Percentiles rank a stretch among this genome's conserved stretches.
These are phyloP conservation scores for Ascochyta rabiei DNA, from an alignment of 2,329 filamentous ascomycete genomes.

Conservation along the genomic window DNA sequence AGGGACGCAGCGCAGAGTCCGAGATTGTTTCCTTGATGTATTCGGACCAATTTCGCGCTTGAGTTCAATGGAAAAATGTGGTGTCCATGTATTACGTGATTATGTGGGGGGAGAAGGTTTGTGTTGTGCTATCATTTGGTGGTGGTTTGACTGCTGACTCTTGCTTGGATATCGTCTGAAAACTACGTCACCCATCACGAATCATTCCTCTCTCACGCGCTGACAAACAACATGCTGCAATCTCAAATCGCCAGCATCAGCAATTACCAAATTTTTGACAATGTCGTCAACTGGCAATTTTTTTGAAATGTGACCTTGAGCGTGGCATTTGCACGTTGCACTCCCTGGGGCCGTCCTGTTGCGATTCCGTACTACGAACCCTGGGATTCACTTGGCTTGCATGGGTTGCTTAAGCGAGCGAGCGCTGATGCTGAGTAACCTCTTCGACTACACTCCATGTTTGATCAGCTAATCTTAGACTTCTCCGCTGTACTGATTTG, in stretches of 20 bases:
- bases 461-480: conserved; percentile 44
- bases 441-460: conserved; percentile 31
- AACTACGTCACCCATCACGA: conserved; percentile 10
- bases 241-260: conserved; percentile 29
- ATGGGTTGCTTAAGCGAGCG: conserved; percentile 24
- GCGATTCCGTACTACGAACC: too few relatives aligned
- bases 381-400: conserved; percentile 16
- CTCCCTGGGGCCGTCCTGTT: too few relatives aligned
- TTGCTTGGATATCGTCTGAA: neutral
- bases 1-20: conserved; percentile 3
- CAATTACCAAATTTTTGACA: conserved; percentile 6
- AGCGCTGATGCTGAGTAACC: conserved; percentile 37
- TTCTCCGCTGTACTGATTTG: conserved; percentile 26
- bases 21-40: neutral
- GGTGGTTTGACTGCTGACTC: conserved; percentile 15
- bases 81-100: too few relatives aligned
- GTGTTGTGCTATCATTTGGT: neutral
- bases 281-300: conserved; percentile 1
- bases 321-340: neutral
- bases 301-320: neutral
- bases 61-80: too few relatives aligned
- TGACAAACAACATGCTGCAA: conserved; percentile 38
- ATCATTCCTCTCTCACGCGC: conserved; percentile 15
- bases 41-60: too few relatives aligned
- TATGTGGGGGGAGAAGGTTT: too few relatives aligned